phyloP scores from a whole-genome alignment of 768 basidiomycete genomes.

The Hortiboletus flavorubellus region DNA sequence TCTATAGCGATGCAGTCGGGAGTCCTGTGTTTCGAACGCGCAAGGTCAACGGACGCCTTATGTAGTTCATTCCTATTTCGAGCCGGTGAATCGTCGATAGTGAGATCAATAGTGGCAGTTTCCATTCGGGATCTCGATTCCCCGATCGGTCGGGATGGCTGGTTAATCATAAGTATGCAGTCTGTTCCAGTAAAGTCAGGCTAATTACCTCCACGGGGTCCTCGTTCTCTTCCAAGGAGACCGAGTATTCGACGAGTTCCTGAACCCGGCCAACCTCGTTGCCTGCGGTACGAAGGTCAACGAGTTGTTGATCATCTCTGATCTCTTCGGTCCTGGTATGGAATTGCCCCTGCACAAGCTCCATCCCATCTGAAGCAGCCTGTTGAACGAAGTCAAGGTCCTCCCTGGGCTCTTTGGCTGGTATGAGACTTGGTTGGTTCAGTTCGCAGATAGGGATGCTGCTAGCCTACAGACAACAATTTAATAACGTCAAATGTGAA shows the following conservation, averaged over 20 bases:
- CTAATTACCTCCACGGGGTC: conserved; percentile 10
- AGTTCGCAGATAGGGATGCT: not conserved
- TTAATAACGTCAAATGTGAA: not conserved
- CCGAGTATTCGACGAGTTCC: not conserved
- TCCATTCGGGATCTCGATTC: conserved; percentile 21
- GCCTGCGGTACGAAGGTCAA: not conserved
- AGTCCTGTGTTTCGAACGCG: not conserved
- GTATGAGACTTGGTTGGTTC: conserved; percentile 10
- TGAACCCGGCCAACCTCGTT: not conserved
- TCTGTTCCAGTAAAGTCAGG: not conserved
- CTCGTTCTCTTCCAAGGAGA: conserved; percentile 2
- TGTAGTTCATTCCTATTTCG: not conserved
- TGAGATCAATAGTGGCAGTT: conserved; percentile 43
- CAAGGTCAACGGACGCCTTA: not conserved
- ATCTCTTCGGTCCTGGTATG: not conserved
- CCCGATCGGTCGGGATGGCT: conserved; percentile 9
- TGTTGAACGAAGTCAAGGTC: conserved; percentile 17
- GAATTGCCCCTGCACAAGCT: not conserved
- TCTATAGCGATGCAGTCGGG: not conserved
- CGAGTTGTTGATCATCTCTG: not conserved
- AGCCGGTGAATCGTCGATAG: conserved; percentile 30
- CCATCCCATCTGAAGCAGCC: not conserved
- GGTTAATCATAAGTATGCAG: conserved; percentile 1
- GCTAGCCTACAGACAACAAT: conserved; percentile 4
- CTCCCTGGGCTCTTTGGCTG: conserved; percentile 33